A percentile compares a stretch with the other conserved stretches of the same genome.
Conservation (phyloP, 768 basidiomycete genomes). For the Lentinula raphanica region DNA sequence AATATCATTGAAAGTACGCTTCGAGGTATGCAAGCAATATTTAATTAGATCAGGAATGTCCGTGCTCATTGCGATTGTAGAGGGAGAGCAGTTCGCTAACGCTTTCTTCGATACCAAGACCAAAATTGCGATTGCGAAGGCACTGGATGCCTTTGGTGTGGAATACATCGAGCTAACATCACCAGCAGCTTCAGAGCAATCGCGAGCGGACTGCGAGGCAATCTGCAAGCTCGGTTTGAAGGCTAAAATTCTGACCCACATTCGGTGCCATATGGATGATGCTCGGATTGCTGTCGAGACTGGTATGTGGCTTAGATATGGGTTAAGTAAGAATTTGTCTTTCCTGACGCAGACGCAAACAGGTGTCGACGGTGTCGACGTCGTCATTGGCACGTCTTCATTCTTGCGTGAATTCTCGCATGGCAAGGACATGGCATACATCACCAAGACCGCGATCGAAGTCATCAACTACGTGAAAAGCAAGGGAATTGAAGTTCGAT, state of each 20-base stretch:
- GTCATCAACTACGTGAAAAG: conserved; percentile 99
- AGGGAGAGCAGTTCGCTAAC: conserved; percentile 99
- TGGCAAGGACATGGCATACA: conserved; percentile 99
- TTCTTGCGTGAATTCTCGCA: conserved; percentile 99
- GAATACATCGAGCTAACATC: conserved; percentile 99
- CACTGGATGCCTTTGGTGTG: conserved; percentile 97
- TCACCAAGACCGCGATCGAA: conserved; percentile 97
- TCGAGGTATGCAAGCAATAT: conserved; percentile 54
- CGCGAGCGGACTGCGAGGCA: conserved; percentile 87
- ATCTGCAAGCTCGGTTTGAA: conserved; percentile 99
- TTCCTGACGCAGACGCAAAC: neutral
- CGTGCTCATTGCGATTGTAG: conserved; percentile 34
- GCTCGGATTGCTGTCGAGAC: conserved; percentile 98
- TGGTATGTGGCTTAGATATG: conserved; percentile 42
- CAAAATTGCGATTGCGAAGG: conserved; percentile 98
- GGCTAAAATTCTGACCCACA: conserved; percentile 96
- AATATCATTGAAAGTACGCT: conserved; percentile 97
- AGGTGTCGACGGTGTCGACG: conserved; percentile 99
- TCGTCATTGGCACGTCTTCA: conserved; percentile 98
- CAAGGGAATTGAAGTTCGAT: conserved; percentile 98
- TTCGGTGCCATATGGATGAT: conserved; percentile 99
- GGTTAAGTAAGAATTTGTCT: neutral
- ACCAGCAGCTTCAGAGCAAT: conserved; percentile 95
- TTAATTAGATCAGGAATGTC: neutral
- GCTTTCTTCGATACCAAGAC: conserved; percentile 99